A percentile compares a stretch with the other conserved stretches of the same genome.
Conservation (phyloP, 768 basidiomycete species). For the Sistotremastrum suecicum region DNA sequence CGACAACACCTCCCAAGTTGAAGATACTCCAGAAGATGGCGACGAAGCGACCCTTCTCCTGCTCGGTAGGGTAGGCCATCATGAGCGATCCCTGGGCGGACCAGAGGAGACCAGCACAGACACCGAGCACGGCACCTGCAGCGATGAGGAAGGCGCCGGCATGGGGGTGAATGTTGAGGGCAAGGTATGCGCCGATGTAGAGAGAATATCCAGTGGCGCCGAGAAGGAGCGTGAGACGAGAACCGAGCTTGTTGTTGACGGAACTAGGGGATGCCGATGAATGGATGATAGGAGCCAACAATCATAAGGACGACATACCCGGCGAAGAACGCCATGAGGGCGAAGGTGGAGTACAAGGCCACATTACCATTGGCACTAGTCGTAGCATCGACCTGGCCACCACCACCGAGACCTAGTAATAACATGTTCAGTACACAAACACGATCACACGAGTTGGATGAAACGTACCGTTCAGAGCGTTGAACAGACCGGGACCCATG, state of each 20-base stretch:
- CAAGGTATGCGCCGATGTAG: constrained; percentile 59
- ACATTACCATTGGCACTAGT: constrained; percentile 59
- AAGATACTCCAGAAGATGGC: constrained; percentile 78
- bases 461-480: constrained; percentile 41
- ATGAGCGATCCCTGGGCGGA: constrained; percentile 77
- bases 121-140: constrained; percentile 58
- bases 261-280: constrained; percentile 29
- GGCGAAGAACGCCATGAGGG: constrained; percentile 49
- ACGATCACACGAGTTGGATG: background rate
- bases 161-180: constrained; percentile 51
- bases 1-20: constrained; percentile 70
- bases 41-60: constrained; percentile 64
- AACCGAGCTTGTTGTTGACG: constrained; percentile 71
- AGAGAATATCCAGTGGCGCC: constrained; percentile 67
- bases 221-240: constrained; percentile 54
- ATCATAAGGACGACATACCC: constrained; percentile 31
- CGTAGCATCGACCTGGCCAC: constrained; percentile 53
- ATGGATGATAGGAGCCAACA: background rate
- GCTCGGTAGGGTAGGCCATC: constrained; percentile 71
- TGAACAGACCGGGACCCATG: constrained; percentile 53
- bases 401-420: constrained; percentile 48
- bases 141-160: constrained; percentile 53
- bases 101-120: constrained; percentile 65
- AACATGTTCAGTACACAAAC: background rate
- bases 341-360: constrained; percentile 53